Conservation (phyloP, 805 yeast genomes). For the Candida ficus region DNA sequence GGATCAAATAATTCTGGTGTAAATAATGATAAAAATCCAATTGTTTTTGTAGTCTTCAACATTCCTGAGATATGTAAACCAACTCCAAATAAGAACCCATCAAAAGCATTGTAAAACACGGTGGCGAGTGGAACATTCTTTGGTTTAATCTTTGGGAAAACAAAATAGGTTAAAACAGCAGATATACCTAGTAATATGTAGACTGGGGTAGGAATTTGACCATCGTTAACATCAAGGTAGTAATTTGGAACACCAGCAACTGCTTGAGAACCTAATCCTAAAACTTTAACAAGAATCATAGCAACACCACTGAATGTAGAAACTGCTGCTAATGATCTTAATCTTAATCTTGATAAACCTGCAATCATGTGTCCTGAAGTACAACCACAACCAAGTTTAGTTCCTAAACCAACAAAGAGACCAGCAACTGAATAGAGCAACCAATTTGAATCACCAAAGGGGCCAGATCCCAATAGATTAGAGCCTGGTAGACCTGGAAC, state of each 20-base stretch:
- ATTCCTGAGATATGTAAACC: slow-evolving; percentile 45
- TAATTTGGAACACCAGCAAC: slow-evolving; percentile 1
- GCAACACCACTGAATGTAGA: slow-evolving; percentile 32
- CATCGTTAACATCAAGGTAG: neutral
- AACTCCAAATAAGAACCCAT: slow-evolving; percentile 38
- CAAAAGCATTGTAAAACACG: slow-evolving; percentile 17
- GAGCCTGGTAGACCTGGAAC: slow-evolving; percentile 19
- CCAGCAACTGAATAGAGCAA: slow-evolving; percentile 30
- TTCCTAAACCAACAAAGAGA: slow-evolving; percentile 41
- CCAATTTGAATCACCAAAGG: neutral
- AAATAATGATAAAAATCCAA: slow-evolving; percentile 40
- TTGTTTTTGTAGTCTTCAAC: slow-evolving; percentile 37
- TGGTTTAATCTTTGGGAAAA: slow-evolving; percentile 1
- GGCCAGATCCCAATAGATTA: neutral
- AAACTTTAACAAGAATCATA: slow-evolving; percentile 8
- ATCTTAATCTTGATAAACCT: slow-evolving; percentile 42
- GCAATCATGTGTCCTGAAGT: slow-evolving; percentile 52
- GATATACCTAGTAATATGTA: neutral
- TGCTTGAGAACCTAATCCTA: neutral
- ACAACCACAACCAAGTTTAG: slow-evolving; percentile 44
- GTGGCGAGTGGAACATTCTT: neutral
- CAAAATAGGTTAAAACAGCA: slow-evolving; percentile 3
- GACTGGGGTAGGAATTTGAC: neutral
- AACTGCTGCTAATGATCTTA: slow-evolving; percentile 43
- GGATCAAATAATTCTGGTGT: slow-evolving; percentile 39